Evolutionary conservation across 2,329 filamentous ascomycete genomes (phyloP), one percentile per base, ranked within the genome.

Genomic region (Thielaviopsis euricoi): DNA sequence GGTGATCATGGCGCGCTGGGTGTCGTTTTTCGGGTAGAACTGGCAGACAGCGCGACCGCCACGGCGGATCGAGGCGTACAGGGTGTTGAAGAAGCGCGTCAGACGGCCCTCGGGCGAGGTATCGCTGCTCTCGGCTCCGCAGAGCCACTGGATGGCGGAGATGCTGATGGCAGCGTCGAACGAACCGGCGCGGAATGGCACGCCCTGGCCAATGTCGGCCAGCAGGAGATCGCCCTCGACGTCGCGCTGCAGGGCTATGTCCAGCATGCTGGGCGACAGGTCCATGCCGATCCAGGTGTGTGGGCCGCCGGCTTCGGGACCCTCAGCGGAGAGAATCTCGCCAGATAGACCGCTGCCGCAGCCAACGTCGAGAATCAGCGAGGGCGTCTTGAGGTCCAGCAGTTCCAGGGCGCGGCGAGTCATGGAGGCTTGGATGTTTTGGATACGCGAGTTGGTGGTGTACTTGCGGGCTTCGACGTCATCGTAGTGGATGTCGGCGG

Each of bases 261-360:
- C 89, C n/a, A 98, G 77, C 93, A 98, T 98, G n/a, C 85, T 89
- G 0, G 88, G 84, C 4, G 86, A 89, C 23, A 98, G 84, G 68
- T 98, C 93, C 86, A 97, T 91, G 60, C 93, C 93, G n/a, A 97
- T 76, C 93, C 93, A 98, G 1, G 84, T 83, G 73, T 98, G 93
- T 3, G 89, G 89, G 0, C 89, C 89, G 57, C 87, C 87, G 60
- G 89, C 83, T 12, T 83, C 78, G 1, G 79, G 76, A 0, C 77
- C 71, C 0, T 85, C 73, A n/a, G 82, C 76, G 13, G 88, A 89
- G 52, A 98, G 80, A 60, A 97, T 96, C 69, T 96, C 90, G 67
- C 93, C 93, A 0, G 88, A 95, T 22, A 98, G 82, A 15, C 93
- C 93, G 64, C 87, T 94, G 66, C 93, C 93, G 71, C 93, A 97